Base-by-base conservation (phyloP, 1,139 yeast species). In the Taphrina wiesneri region DNA sequence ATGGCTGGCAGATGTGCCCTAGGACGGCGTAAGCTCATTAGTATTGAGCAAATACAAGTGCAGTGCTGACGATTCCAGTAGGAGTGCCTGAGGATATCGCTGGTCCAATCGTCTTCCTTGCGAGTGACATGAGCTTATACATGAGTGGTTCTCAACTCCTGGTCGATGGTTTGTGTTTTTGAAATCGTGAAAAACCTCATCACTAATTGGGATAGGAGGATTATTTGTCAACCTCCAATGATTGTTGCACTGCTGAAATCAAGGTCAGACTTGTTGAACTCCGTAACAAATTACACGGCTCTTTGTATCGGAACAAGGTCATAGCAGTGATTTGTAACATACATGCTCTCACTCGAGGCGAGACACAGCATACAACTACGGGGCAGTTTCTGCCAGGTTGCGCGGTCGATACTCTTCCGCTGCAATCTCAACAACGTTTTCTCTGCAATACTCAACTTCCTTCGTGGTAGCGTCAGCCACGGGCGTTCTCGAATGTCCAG, bases 21-120 rank as follows among this genome's bases (percentile, higher is more conserved):
- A 63, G 81, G 81, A 0, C 74, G 84, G 70, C 70, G 64, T 60
- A 21, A 26, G 57, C 30, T 25, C 25, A 45, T 6, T n/a, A 5
- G 26, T 6, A 0, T 11, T 2, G 11, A 2, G 23, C 43, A 30
- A 30, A 23, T 15, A 15, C 17, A 9, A 19, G 1, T 21, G 15
- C 1, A 7, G 45, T 52, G 45, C 45, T 52, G 43, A 30, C 17
- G 5, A 6, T 32, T 3, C 2, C 25, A 51, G 64, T 81, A 62
- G 84, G 83, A 0, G 70, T 72, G 15, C 77, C 83, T 1, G 73
- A 74, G 13, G 84, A 82, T 70, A 70, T 82, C 66, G 82, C 80
- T 1, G 84, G 83, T 0, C 83, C 84, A 2, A 82, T 71, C 4
- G 75, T 80, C 1, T 81, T 81, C 70, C 72, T 81, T 59, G 82